Evolutionary conservation across 2,329 filamentous ascomycete genomes (phyloP).

Genomic region (Phialocephala subalpina): DNA sequence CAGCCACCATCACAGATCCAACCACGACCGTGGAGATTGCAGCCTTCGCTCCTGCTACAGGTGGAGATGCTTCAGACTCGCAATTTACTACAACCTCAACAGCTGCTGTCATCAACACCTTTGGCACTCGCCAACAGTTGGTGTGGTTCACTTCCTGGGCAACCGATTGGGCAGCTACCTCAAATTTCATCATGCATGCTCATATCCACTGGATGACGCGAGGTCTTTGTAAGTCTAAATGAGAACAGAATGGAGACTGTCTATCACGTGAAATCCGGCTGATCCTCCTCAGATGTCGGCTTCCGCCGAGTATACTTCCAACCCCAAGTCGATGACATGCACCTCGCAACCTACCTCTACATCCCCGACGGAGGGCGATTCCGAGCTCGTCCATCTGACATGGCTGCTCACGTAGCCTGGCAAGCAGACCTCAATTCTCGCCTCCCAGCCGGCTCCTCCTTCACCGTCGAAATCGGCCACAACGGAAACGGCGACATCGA

Average conservation of each 20-base stretch:
- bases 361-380: not conserved
- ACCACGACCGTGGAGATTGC: constrained; percentile 62
- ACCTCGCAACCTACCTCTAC: constrained; percentile 12
- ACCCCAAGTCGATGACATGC: constrained; percentile 18
- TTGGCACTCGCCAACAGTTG: constrained; percentile 65
- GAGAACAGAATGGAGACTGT: too few species aligned
- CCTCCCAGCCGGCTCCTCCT: constrained; percentile 46
- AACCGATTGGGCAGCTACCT: constrained; percentile 53
- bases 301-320: constrained; percentile 19
- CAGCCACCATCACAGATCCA: constrained; percentile 60
- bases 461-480: constrained; percentile 60
- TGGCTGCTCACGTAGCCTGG: constrained; percentile 8
- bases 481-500: constrained; percentile 61
- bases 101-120: constrained; percentile 68
- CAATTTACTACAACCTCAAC: constrained; percentile 46
- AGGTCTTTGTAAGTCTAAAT: constrained; percentile 52
- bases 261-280: too few species aligned
- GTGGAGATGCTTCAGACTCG: constrained; percentile 29
- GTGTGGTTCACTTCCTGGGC: constrained; percentile 62
- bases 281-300: constrained; percentile 27
- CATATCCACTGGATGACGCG: constrained; percentile 70
- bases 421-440: constrained; percentile 16
- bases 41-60: constrained; percentile 50
- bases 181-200: constrained; percentile 65
- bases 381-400: constrained; percentile 43